Evolutionary conservation across 768 basidiomycete species (phyloP).

Genomic region (Xerocomus spinulosus): DNA sequence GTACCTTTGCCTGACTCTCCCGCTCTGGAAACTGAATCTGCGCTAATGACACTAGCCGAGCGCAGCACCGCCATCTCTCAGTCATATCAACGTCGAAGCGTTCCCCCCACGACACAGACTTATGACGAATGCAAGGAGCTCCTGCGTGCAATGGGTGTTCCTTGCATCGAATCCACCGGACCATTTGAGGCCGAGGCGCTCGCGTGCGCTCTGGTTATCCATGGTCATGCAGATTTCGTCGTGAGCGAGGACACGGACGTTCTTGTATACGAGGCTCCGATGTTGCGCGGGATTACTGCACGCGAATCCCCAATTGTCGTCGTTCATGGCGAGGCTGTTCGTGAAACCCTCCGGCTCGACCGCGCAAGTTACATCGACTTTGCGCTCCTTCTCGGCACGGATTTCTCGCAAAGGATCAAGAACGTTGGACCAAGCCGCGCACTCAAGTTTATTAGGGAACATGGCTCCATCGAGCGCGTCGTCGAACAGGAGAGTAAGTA

Average conservation of each 20-base stretch:
- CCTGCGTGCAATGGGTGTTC: slow-evolving; percentile 76
- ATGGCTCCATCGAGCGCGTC: slow-evolving; percentile 71
- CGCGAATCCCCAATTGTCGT: slow-evolving; percentile 54
- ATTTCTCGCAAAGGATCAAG: slow-evolving; percentile 82
- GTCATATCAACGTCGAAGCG: slow-evolving; percentile 61
- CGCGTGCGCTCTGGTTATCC: slow-evolving; percentile 69
- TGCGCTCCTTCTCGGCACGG: slow-evolving; percentile 82
- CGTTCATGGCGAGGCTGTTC: slow-evolving; percentile 62
- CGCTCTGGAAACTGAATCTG: slow-evolving; percentile 19
- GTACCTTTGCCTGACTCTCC: slow-evolving; percentile 6
- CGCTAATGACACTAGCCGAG: slow-evolving; percentile 36
- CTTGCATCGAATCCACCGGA: slow-evolving; percentile 62
- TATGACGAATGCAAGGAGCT: slow-evolving; percentile 70
- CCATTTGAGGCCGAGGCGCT: slow-evolving; percentile 84
- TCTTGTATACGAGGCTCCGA: slow-evolving; percentile 74
- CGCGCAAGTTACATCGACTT: slow-evolving; percentile 72
- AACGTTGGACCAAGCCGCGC: slow-evolving; percentile 77
- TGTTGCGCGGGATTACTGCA: slow-evolving; percentile 72
- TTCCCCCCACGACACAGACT: slow-evolving; percentile 57
- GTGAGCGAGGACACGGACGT: slow-evolving; percentile 92
- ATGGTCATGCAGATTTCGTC: slow-evolving; percentile 81
- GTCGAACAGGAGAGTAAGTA: slow-evolving; percentile 51
- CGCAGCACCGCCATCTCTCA: slow-evolving; percentile 55
- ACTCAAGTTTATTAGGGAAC: slow-evolving; percentile 65
- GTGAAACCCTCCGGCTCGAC: slow-evolving; percentile 51